Conservation (phyloP, 2,329 filamentous ascomycete genomes). For the Neofusicoccum laricinum region DNA sequence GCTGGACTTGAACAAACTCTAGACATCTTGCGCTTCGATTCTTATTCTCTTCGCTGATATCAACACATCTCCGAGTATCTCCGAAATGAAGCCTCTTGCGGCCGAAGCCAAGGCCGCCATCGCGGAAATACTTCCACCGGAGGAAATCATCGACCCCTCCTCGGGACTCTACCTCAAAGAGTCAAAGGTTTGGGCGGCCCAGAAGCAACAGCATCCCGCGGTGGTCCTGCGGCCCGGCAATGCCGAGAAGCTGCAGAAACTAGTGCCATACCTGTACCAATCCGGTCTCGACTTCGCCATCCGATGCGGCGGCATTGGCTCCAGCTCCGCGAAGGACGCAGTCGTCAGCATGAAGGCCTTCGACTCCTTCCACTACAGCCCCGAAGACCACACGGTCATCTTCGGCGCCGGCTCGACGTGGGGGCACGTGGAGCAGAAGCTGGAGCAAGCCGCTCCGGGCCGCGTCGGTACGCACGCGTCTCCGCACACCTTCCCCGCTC, state of each 20-base stretch:
- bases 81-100: background rate
- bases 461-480: slow-evolving; percentile 27
- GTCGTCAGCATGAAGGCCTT: slow-evolving; percentile 38
- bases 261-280: slow-evolving; percentile 32
- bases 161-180: slow-evolving; percentile 23
- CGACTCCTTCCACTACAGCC: slow-evolving; percentile 35
- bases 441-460: slow-evolving; percentile 33
- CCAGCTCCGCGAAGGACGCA: slow-evolving; percentile 36
- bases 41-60: no score
- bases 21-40: no score
- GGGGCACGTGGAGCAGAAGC: slow-evolving; percentile 35
- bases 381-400: slow-evolving; percentile 27
- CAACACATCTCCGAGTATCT: no score
- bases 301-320: slow-evolving; percentile 36
- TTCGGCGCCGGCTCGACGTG: slow-evolving; percentile 39
- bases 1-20: no score
- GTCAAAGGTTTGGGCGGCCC: slow-evolving; percentile 31
- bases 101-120: slow-evolving; percentile 13
- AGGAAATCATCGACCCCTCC: slow-evolving; percentile 25
- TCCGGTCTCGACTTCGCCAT: slow-evolving; percentile 37
- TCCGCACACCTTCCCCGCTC: no score
- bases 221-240: slow-evolving; percentile 34
- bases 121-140: slow-evolving; percentile 17
- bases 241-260: slow-evolving; percentile 28
- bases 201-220: slow-evolving; percentile 32